Evolutionary conservation across 1,284 basidiomycete genomes (phyloP), one percentile per base, ranked within the genome.

Genomic region (Bjerkandera adusta): DNA sequence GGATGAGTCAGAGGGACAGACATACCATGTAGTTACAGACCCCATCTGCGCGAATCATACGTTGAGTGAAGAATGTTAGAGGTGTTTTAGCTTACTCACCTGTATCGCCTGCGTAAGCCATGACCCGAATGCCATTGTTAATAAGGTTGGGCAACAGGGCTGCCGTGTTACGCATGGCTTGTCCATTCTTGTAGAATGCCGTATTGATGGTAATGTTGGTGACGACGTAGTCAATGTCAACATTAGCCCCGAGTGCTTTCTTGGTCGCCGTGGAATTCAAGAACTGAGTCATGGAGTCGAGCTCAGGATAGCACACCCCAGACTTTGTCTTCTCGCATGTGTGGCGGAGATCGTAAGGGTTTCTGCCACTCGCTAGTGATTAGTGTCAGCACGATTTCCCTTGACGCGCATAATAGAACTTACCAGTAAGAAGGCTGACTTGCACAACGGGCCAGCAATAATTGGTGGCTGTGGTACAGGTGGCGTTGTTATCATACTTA

Each of bases 341-440:
- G 52, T 68, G 74, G 49, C 94, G 84, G 11, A 94, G 88, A 60
- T 98, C 95, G 65, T 97, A 96, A 24, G 87, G 79, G 66, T 88
- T 88, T 42, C 75, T 62, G 11, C 83, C 83, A 57, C 78, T 73
- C 66, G 82, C 83, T 85, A 35, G 12, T n/a, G 15, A 26, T 13
- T n/a, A 24, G 47, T 15, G 64, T 60, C 1, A 26, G 15, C 20
- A 26, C 13, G 21, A 26, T 13, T 16, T 36, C 29, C 21, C n/a
- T 13, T 13, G 38, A 27, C 1, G 38, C 38, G 4, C 25, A 51
- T 41, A 35, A 11, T 15, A 5, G 2, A 51, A 20, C 8, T 45
- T 45, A 10, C n/a, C 25, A 10, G 20, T 15, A 29, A 51, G 27
- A 16, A 43, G 16, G n/a, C n/a, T n/a, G n/a, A n/a, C n/a, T n/a